Base-by-base conservation (phyloP, 2,329 filamentous ascomycete genomes). In the Zopfia rhizophila region DNA sequence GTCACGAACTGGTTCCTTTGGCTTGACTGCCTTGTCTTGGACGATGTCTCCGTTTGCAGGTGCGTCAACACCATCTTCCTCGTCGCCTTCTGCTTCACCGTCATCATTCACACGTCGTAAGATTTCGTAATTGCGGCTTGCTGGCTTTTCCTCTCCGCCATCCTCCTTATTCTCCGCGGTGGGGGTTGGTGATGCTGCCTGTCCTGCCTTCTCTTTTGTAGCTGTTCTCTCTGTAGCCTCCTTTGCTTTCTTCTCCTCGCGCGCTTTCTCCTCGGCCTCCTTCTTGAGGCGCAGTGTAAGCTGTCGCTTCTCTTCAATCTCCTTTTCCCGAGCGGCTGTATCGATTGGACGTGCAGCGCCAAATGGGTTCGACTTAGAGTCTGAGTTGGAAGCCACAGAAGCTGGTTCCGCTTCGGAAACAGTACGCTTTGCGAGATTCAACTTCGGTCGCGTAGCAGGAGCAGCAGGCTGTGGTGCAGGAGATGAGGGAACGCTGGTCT, bases 341-440 rank as follows among this genome's bases (percentile, higher is more conserved):
- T 99, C 92, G 61, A 97, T 96, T 43, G 94, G 94, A 53, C 89
- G 87, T 45, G 94, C 94, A 51, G 89, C 92, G 63, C 94, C 94
- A 69, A 99, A 99, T 28, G 91, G 91, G 72, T 88, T 97, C 18
- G 91, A 83, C 79, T 97, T 97, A 29, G 89, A 78, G 63, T 94
- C 88, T 13, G 69, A 62, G 10, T 63, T 66, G 12, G 73, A 49
- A 4, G 77, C 61, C n/a, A 38, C 76, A 7, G 78, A 71, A 41
- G 66, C 68, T 12, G 79, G 66, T 8, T 85, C 78, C 17, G 85
- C 81, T 63, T 96, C 92, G 1, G 92, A 87, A 10, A 97, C 90
- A 3, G 92, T 97, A 59, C 94, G 86, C 82, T 97, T 97, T 55
- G 86, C 78, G 18, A 99, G 83, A 72, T 97, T 94, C 65, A 99